phyloP scores from a whole-genome alignment of 2,329 filamentous ascomycete genomes.

The Diaporthe longicolla region DNA sequence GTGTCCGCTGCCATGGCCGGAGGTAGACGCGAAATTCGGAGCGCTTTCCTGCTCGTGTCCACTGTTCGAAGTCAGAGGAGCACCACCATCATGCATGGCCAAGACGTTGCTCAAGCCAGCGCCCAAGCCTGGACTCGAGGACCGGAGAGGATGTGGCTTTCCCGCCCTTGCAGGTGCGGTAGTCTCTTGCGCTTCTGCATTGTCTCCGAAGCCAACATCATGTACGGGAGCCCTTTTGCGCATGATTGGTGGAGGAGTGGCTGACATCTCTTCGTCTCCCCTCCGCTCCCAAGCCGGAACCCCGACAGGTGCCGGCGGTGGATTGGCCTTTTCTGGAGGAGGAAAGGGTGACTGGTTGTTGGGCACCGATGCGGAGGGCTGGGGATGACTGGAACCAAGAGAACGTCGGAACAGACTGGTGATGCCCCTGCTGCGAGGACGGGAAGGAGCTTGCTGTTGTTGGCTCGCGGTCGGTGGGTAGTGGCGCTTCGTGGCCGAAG shows the following conservation, averaged over 20 bases:
- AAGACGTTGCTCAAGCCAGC: slow-evolving; percentile 35
- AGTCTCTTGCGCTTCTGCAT: not conserved
- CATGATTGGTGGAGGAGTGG: slow-evolving; percentile 42
- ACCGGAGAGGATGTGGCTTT: slow-evolving; percentile 7
- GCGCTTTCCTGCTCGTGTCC: slow-evolving; percentile 4
- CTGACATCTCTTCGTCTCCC: slow-evolving; percentile 34
- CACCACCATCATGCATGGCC: slow-evolving; percentile 35
- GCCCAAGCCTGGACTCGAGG: slow-evolving; percentile 36
- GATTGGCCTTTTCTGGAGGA: slow-evolving; percentile 24
- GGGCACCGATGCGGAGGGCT: slow-evolving; percentile 38
- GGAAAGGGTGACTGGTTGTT: slow-evolving; percentile 34
- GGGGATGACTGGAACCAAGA: slow-evolving; percentile 28
- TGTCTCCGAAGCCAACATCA: not conserved
- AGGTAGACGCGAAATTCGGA: not conserved
- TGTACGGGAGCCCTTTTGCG: slow-evolving; percentile 28
- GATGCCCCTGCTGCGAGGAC: slow-evolving; percentile 37
- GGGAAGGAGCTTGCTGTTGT: slow-evolving; percentile 50
- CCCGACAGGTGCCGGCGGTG: slow-evolving; percentile 9
- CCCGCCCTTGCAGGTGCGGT: not conserved
- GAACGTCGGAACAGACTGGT: slow-evolving; percentile 42
- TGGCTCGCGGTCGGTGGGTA: slow-evolving; percentile 43
- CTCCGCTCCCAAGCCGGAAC: slow-evolving; percentile 38
- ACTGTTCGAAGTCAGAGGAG: slow-evolving; percentile 3
- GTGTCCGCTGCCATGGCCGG: slow-evolving; percentile 1
- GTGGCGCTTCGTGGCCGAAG: slow-evolving; percentile 45